Evolutionary conservation across 2,329 filamentous ascomycete species (phyloP).

Genomic region (Dendryphion nanum): DNA sequence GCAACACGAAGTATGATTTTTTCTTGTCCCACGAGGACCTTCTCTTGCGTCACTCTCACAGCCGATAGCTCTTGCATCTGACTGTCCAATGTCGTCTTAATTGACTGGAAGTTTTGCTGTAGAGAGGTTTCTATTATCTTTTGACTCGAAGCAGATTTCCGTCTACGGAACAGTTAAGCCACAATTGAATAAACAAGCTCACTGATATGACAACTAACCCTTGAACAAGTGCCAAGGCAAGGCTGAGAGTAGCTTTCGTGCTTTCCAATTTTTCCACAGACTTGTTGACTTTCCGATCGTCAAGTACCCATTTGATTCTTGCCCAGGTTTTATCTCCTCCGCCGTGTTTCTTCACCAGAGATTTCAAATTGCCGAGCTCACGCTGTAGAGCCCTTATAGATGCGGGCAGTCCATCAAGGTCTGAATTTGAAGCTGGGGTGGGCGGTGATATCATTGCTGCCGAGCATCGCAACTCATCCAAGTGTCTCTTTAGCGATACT

Average conservation of each 20-base stretch:
- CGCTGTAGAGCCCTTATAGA: slow-evolving; percentile 1
- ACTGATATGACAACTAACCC: background rate
- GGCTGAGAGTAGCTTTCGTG: background rate
- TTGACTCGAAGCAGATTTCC: background rate
- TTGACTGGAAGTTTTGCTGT: slow-evolving; percentile 2
- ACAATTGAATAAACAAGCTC: background rate
- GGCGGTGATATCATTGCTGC: too few species aligned
- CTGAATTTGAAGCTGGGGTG: background rate
- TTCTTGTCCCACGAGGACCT: background rate
- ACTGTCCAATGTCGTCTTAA: background rate
- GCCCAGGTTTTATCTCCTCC: slow-evolving; percentile 1
- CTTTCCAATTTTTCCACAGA: background rate
- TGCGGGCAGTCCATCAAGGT: background rate
- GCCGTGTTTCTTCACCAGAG: background rate
- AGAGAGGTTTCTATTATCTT: background rate
- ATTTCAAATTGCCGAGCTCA: background rate
- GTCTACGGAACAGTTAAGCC: background rate
- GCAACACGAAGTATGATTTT: background rate
- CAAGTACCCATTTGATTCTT: slow-evolving; percentile 3
- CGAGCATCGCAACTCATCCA: too few species aligned
- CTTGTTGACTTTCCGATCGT: slow-evolving; percentile 3
- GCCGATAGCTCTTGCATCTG: background rate
- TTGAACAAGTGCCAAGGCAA: slow-evolving; percentile 1
- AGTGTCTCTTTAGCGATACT: background rate
- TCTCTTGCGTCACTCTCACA: background rate